Conservation (phyloP, 345 rosid species). For the Anacardium occidentale region DNA sequence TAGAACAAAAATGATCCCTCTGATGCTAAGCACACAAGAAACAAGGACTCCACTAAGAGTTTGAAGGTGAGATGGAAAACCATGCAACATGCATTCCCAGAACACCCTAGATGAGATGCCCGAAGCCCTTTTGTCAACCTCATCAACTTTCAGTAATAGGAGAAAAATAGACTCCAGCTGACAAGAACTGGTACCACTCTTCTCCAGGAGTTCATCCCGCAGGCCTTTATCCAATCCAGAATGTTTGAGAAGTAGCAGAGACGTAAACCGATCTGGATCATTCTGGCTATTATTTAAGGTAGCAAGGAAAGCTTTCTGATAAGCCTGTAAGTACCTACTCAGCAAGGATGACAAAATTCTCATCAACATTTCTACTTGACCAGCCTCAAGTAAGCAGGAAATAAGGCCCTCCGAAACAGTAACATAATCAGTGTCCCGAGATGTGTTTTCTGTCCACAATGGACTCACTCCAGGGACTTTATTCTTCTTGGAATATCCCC, state of each 20-base stretch:
- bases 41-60: constrained; percentile 63
- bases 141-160: constrained; percentile 51
- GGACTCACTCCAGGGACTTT: constrained; percentile 45
- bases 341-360: constrained; percentile 61
- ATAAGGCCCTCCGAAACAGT: constrained; percentile 55
- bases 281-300: constrained; percentile 46
- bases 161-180: constrained; percentile 60
- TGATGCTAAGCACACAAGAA: constrained; percentile 70
- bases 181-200: constrained; percentile 48
- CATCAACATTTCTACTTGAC: constrained; percentile 46
- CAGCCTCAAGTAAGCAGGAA: constrained; percentile 53
- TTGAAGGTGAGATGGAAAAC: constrained; percentile 68
- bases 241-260: constrained; percentile 79
- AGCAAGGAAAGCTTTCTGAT: constrained; percentile 73
- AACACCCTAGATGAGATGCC: constrained; percentile 60
- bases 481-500: constrained; percentile 46
- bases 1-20: constrained; percentile 54
- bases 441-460: constrained; percentile 46
- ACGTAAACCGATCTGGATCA: constrained; percentile 39
- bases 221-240: constrained; percentile 60
- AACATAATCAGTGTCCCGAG: constrained; percentile 44
- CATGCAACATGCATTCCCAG: constrained; percentile 84
- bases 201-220: constrained; percentile 61
- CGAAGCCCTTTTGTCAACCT: constrained; percentile 56
- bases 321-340: constrained; percentile 48